phyloP scores from a whole-genome alignment of 2,329 filamentous ascomycete genomes.

The Ophiostoma quercus region DNA sequence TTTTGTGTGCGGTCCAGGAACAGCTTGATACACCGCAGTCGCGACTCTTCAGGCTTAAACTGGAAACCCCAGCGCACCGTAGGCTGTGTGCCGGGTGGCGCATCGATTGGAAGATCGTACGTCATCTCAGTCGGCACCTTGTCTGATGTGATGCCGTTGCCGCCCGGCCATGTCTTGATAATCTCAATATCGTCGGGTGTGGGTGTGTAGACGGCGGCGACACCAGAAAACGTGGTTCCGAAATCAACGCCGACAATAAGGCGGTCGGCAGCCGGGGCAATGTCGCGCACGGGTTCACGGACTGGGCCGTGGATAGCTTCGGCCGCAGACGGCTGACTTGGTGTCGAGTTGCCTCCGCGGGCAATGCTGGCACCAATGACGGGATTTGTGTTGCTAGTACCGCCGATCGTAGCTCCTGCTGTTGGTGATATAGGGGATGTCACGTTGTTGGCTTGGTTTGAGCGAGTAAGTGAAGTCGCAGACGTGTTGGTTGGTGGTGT shows the following conservation, averaged over 20 bases:
- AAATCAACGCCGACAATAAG: constrained; percentile 77
- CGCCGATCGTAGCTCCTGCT: constrained; percentile 24
- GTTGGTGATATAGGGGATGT: not conserved
- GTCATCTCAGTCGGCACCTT: constrained; percentile 80
- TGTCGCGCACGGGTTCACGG: constrained; percentile 50
- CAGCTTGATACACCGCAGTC: constrained; percentile 76
- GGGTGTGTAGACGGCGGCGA: constrained; percentile 67
- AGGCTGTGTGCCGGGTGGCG: constrained; percentile 39
- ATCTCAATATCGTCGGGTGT: constrained; percentile 77
- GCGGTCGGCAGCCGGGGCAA: constrained; percentile 52
- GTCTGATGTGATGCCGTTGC: constrained; percentile 81
- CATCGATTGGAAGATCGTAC: constrained; percentile 44
- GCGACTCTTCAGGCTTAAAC: constrained; percentile 69
- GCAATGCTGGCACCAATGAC: not conserved
- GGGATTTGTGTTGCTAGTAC: constrained; percentile 25
- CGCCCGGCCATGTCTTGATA: constrained; percentile 79
- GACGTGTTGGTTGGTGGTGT: not conserved
- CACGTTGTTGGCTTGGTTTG: not conserved
- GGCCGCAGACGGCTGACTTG: constrained; percentile 41
- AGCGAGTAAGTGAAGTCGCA: not conserved
- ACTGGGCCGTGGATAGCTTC: constrained; percentile 60
- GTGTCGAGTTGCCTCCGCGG: constrained; percentile 29
- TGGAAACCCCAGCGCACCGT: constrained; percentile 74
- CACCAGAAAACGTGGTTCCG: constrained; percentile 77
- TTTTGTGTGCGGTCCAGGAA: constrained; percentile 77